These are phyloP conservation scores for Leishmania mexicana DNA, from an alignment of 208 protist species.

Conservation along the genomic window DNA sequence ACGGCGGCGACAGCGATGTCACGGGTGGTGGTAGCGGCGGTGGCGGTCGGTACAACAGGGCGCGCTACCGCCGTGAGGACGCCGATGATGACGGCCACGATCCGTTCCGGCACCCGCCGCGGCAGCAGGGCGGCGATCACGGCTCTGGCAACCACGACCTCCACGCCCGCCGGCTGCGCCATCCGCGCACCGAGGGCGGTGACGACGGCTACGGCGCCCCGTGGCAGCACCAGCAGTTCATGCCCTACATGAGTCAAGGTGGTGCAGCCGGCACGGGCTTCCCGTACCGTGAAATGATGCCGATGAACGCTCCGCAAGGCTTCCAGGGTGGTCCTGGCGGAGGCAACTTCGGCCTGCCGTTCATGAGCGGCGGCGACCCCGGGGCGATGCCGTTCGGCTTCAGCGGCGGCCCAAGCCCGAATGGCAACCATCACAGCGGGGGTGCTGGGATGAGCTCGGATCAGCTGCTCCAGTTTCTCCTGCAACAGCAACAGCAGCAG, in stretches of 20 bases:
- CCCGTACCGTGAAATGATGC: slow-evolving; percentile 14
- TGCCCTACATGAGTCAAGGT: background rate
- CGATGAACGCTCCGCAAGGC: slow-evolving; percentile 5
- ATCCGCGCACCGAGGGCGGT: slow-evolving; percentile 8
- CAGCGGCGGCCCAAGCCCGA: background rate
- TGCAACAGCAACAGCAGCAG: slow-evolving; percentile 30
- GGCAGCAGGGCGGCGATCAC: slow-evolving; percentile 1
- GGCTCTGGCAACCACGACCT: background rate
- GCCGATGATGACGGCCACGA: background rate
- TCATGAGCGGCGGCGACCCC: slow-evolving; percentile 2
- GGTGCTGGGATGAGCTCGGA: slow-evolving; percentile 22
- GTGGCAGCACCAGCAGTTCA: slow-evolving; percentile 25
- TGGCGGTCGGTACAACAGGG: slow-evolving; percentile 32
- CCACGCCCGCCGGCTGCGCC: background rate
- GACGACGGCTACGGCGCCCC: slow-evolving; percentile 4
- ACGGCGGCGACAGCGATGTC: slow-evolving; percentile 9
- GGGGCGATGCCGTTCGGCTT: slow-evolving; percentile 19
- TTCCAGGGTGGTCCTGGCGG: background rate
- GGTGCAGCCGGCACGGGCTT: background rate
- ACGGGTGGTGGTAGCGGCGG: slow-evolving; percentile 7
- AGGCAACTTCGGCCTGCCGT: background rate
- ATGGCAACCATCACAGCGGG: slow-evolving; percentile 2
- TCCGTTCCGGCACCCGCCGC: background rate
- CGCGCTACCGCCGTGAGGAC: slow-evolving; percentile 24
- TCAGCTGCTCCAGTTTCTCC: slow-evolving; percentile 30